Conservation (phyloP, 768 basidiomycete species). For the Cyclocybe aegerita region DNA sequence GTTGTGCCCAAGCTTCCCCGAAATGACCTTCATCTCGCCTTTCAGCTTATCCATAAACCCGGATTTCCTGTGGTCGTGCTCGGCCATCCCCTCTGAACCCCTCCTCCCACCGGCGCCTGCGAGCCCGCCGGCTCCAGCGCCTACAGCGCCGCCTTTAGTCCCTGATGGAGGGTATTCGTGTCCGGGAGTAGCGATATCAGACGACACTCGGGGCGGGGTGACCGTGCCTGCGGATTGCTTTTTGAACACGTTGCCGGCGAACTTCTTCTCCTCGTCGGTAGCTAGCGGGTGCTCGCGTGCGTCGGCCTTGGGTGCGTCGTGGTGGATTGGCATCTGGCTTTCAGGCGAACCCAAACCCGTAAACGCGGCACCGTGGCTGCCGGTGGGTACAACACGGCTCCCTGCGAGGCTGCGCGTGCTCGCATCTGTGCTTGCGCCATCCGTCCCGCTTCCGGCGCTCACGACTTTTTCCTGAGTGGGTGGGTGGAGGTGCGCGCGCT, state of each 20-base stretch:
- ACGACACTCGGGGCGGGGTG: too few relatives aligned
- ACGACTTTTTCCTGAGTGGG: too few relatives aligned
- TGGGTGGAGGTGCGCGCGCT: background rate
- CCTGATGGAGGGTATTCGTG: too few relatives aligned
- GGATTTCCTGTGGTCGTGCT: slow-evolving; percentile 14
- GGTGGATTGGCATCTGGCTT: too few relatives aligned
- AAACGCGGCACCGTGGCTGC: background rate
- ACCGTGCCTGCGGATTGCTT: too few relatives aligned
- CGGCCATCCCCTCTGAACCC: background rate
- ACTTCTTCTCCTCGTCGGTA: too few relatives aligned
- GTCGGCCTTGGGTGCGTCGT: too few relatives aligned
- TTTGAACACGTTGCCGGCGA: too few relatives aligned
- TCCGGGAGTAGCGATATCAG: too few relatives aligned
- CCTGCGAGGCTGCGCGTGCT: slow-evolving; percentile 10
- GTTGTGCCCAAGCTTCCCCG: slow-evolving; percentile 34
- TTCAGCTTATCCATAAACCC: slow-evolving; percentile 36
- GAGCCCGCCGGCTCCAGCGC: too few relatives aligned
- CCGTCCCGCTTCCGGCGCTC: background rate
- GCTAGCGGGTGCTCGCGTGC: too few relatives aligned
- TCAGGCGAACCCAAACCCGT: background rate
- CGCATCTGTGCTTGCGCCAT: slow-evolving; percentile 6
- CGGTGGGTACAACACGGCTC: slow-evolving; percentile 1
- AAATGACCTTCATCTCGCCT: slow-evolving; percentile 38
- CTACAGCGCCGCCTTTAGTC: too few relatives aligned
- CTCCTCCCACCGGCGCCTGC: background rate